Conservation (phyloP, 805 yeast species). For the Vanderwaltozyma verrucispora region DNA sequence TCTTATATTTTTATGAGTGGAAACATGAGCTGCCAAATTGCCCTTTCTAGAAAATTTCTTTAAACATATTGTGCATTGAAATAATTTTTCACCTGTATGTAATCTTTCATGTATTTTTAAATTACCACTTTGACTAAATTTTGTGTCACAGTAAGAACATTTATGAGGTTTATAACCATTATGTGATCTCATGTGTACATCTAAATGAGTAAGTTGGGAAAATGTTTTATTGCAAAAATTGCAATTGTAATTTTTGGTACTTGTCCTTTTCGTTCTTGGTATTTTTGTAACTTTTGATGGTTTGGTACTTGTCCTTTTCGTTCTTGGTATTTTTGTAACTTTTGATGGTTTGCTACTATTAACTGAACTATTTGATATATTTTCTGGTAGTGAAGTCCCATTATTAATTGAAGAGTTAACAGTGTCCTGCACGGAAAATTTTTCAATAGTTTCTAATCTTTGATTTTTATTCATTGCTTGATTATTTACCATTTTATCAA, state of each 20-base stretch:
- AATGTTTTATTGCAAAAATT: constrained; percentile 70
- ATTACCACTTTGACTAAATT: constrained; percentile 87
- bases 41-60: constrained; percentile 84
- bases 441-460: too few species aligned
- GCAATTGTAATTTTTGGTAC: constrained; percentile 52
- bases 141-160: constrained; percentile 67
- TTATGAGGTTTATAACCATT: constrained; percentile 78
- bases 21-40: constrained; percentile 76
- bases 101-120: constrained; percentile 73
- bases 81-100: constrained; percentile 91
- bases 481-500: too few species aligned
- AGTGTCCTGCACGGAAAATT: too few species aligned
- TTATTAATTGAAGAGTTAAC: too few species aligned
- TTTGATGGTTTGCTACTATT: constrained; percentile 27
- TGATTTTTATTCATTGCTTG: too few species aligned
- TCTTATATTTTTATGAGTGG: constrained; percentile 69
- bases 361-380: too few species aligned
- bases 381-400: too few species aligned
- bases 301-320: constrained; percentile 24
- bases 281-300: neutral
- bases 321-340: neutral
- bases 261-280: neutral
- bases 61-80: constrained; percentile 64
- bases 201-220: constrained; percentile 81
- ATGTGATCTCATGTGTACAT: constrained; percentile 81